Conservation (phyloP, 441 rosid genomes). For the Euphorbia celastroides region DNA sequence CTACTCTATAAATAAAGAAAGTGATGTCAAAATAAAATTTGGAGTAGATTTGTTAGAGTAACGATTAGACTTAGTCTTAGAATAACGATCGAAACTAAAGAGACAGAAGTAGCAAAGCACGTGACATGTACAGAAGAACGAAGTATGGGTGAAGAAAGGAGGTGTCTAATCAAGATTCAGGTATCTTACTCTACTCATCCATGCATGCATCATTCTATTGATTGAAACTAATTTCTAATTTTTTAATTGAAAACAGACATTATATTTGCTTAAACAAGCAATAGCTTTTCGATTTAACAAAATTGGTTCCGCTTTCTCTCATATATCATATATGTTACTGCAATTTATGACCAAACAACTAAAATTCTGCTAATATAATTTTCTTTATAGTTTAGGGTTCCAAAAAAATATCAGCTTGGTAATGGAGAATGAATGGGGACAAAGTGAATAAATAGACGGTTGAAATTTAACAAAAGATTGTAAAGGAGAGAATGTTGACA, state of each 20-base stretch:
- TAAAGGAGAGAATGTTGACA: slow-evolving; percentile 15
- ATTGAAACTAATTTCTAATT: too few species aligned
- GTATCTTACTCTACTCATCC: background rate
- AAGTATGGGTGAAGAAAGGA: background rate
- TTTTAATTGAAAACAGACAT: too few species aligned
- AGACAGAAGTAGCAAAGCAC: background rate
- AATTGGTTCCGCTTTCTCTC: slow-evolving; percentile 3
- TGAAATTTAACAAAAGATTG: slow-evolving; percentile 12
- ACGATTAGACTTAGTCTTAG: too few species aligned
- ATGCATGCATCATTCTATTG: slow-evolving; percentile 8
- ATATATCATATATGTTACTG: background rate
- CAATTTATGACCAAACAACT: too few species aligned
- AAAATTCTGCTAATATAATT: too few species aligned
- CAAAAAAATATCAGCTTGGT: too few species aligned
- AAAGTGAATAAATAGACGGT: background rate
- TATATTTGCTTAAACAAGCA: background rate
- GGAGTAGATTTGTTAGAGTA: too few species aligned
- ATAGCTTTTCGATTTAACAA: background rate
- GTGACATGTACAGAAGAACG: background rate
- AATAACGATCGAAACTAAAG: background rate
- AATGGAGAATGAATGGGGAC: background rate
- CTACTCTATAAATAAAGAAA: too few species aligned
- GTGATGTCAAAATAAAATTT: too few species aligned
- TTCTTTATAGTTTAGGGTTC: too few species aligned
- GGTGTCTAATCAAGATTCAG: slow-evolving; percentile 19